Conservation (phyloP, 2,329 filamentous ascomycete genomes). For the Cyphellophora attinorum region DNA sequence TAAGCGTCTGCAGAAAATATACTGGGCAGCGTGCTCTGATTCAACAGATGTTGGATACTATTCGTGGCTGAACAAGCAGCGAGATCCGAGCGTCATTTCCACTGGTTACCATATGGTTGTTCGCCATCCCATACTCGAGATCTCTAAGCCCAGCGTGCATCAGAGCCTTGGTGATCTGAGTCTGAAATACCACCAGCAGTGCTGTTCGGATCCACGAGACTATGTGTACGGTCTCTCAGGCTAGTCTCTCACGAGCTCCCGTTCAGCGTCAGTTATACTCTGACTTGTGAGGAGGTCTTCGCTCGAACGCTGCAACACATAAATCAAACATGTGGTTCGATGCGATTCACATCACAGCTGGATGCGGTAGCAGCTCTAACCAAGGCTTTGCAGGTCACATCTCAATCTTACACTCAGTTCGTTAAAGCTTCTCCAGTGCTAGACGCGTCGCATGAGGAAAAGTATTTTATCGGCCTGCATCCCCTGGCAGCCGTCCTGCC, state of each 20-base stretch:
- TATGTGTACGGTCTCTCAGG: constrained; percentile 2
- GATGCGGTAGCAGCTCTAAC: constrained; percentile 1
- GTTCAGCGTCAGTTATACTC: constrained; percentile 1
- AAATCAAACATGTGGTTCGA: background rate
- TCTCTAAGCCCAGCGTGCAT: background rate
- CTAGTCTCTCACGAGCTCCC: background rate
- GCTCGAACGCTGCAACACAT: constrained; percentile 1
- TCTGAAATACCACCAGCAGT: background rate
- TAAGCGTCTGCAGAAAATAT: constrained; percentile 1
- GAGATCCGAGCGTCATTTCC: background rate
- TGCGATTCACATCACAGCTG: background rate
- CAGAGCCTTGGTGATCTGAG: background rate
- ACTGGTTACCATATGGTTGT: background rate
- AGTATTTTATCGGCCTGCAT: background rate
- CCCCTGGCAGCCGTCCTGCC: background rate
- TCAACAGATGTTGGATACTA: background rate
- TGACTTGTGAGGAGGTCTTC: background rate
- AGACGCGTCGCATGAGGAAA: background rate
- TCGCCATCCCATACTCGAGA: constrained; percentile 1
- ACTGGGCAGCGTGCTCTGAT: background rate
- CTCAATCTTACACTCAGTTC: background rate
- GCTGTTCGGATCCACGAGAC: constrained; percentile 3
- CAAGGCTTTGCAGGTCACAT: background rate
- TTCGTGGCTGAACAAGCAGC: constrained; percentile 1
- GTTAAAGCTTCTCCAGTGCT: background rate